Evolutionary conservation across 2,329 filamentous ascomycete species (phyloP).

Genomic region (Alternaria arbusti): DNA sequence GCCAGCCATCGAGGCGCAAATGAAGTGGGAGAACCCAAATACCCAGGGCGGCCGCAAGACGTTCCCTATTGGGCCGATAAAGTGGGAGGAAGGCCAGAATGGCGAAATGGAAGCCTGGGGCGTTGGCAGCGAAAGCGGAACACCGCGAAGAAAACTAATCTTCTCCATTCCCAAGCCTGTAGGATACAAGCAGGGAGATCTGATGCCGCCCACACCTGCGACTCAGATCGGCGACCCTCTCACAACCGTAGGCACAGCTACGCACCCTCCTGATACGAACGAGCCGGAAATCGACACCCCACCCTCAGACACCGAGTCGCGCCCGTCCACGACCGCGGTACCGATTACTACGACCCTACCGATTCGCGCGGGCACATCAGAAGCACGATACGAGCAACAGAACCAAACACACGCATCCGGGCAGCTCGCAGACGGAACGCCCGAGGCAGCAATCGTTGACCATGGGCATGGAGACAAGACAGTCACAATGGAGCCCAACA

Average conservation of each 20-base stretch:
- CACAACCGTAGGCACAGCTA: conserved; percentile 45
- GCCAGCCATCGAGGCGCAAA: conserved; percentile 49
- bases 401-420: conserved; percentile 53
- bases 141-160: conserved; percentile 47
- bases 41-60: conserved; percentile 47
- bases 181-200: conserved; percentile 32
- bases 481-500: conserved; percentile 55
- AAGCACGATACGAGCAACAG: conserved; percentile 52
- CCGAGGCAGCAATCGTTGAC: conserved; percentile 46
- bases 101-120: conserved; percentile 55
- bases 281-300: conserved; percentile 28
- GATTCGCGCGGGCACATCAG: conserved; percentile 51
- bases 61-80: conserved; percentile 56
- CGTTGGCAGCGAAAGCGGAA: conserved; percentile 53
- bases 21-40: conserved; percentile 51
- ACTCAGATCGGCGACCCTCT: conserved; percentile 30
- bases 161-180: conserved; percentile 47
- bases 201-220: conserved; percentile 35
- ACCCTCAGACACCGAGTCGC: conserved; percentile 27
- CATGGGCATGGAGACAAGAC: conserved; percentile 55
- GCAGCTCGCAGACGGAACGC: conserved; percentile 52
- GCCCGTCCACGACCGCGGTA: conserved; percentile 17
- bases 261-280: conserved; percentile 42
- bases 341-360: conserved; percentile 29
- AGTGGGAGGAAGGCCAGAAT: conserved; percentile 52